A percentile compares a stretch with the other conserved stretches of the same genome.
These are phyloP conservation scores for Pseudozyma thailandica DNA, from an alignment of 1,284 basidiomycete genomes.

Conservation along the genomic window DNA sequence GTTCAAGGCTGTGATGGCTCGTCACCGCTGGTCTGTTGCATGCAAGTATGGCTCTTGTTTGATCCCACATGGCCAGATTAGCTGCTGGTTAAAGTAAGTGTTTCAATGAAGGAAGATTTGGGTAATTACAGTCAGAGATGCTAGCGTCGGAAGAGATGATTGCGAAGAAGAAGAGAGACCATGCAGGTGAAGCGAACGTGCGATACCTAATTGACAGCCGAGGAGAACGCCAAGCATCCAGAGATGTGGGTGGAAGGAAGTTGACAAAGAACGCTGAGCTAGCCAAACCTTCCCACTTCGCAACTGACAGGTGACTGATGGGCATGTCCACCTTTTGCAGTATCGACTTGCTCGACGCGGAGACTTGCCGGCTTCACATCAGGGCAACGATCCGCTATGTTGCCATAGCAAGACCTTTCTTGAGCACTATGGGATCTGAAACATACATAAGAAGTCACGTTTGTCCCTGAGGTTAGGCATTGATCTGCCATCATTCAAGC, in stretches of 20 bases:
- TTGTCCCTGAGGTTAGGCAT: not conserved
- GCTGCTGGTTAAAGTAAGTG: no score
- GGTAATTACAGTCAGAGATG: not conserved
- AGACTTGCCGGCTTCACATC: not conserved
- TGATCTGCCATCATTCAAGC: not conserved
- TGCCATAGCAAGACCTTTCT: not conserved
- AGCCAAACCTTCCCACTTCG: no score
- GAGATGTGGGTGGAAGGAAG: constrained; percentile 18
- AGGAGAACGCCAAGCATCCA: constrained; percentile 20
- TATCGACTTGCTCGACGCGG: not conserved
- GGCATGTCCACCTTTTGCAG: not conserved
- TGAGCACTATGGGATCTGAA: not conserved
- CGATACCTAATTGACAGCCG: constrained; percentile 36
- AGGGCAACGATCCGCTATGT: not conserved
- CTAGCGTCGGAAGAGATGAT: constrained; percentile 10
- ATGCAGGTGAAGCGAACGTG: constrained; percentile 35
- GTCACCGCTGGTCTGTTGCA: not conserved
- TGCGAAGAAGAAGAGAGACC: constrained; percentile 1
- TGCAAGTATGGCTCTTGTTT: no score
- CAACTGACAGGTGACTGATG: no score
- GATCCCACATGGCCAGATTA: no score
- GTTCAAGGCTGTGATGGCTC: not conserved
- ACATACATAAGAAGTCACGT: constrained; percentile 13
- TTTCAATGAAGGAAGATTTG: no score
- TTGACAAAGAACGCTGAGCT: no score